These are phyloP conservation scores for Cutaneotrichosporon sp. DNA, from an alignment of 1,284 basidiomycete genomes.

Conservation along the genomic window DNA sequence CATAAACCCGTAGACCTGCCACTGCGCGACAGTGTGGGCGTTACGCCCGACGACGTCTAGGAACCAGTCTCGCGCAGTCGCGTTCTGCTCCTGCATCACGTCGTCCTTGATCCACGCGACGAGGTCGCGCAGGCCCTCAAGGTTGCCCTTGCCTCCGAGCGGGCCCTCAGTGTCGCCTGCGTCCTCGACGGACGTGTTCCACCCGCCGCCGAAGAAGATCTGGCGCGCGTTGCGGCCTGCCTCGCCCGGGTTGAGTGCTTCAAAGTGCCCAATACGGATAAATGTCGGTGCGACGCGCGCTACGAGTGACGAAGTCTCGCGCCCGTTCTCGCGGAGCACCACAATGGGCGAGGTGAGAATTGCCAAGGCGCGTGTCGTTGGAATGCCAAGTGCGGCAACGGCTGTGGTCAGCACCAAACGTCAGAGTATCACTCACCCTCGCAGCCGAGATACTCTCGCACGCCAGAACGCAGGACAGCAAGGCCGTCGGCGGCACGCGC, in stretches of 20 bases:
- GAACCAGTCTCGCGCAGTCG: slow-evolving; percentile 67
- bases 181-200: slow-evolving; percentile 52
- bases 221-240: slow-evolving; percentile 47
- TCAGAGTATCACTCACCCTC: slow-evolving; percentile 60
- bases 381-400: slow-evolving; percentile 78
- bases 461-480: slow-evolving; percentile 83
- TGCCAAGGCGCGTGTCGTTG: slow-evolving; percentile 81
- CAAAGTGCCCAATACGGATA: slow-evolving; percentile 85
- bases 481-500: slow-evolving; percentile 86
- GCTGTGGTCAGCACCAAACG: slow-evolving; percentile 52
- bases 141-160: slow-evolving; percentile 56
- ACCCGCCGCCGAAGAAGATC: slow-evolving; percentile 53
- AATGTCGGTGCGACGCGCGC: slow-evolving; percentile 85
- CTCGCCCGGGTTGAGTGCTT: slow-evolving; percentile 71
- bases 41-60: slow-evolving; percentile 74
- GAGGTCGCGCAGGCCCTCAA: slow-evolving; percentile 65
- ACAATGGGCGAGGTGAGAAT: slow-evolving; percentile 67
- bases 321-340: slow-evolving; percentile 69
- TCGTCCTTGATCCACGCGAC: slow-evolving; percentile 65
- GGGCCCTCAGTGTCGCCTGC: slow-evolving; percentile 19
- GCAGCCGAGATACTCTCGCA: slow-evolving; percentile 82
- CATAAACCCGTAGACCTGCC: slow-evolving; percentile 91
- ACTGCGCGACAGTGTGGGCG: slow-evolving; percentile 82
- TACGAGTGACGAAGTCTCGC: slow-evolving; percentile 71
- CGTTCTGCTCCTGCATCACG: slow-evolving; percentile 48